Base-by-base conservation (phyloP, 2,329 filamentous ascomycete species). In the Lasiodiplodia sp. region DNA sequence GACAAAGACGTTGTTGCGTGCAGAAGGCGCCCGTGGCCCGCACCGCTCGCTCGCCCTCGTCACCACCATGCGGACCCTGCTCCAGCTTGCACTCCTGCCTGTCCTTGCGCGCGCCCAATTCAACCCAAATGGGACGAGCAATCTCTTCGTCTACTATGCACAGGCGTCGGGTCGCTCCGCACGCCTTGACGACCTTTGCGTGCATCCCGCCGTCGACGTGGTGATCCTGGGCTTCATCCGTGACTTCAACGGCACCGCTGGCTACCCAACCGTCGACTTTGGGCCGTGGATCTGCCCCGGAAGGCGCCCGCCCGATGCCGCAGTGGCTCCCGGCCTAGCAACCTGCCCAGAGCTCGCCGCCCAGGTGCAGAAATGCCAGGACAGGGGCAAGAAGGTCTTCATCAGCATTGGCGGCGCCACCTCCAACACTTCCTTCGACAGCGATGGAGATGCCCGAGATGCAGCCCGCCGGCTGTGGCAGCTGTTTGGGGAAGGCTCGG, bases 201-300 rank as follows among this genome's bases (percentile, higher is more conserved):
- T 12, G 44, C 47, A 67, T 6, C 38, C 38, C 7, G 25, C 18
- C 23, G 31, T 67, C 38, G 65, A 67, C 55, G 55, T 34, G 7
- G 40, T 67, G 38, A 60, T 67, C 40, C 65, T 67, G 2, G 65
- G 65, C 53, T 67, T 67, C 65, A 37, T 67, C 18, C 65, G 65
- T 11, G 55, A 56, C n/a, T 67, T 67, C 65, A 52, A 21, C 7
- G 53, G 21, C 44, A 60, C 53, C 1, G 55, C 53, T 12, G 55
- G 65, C 40, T 67, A 60, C 40, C 65, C 65, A 6, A 67, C 65
- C 4, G 28, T 67, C 16, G 65, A 67, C 28, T 58, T 67, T 38
- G 65, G 65, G 3, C 53, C 40, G 11, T 58, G 53, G 53, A 37
- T 60, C 16, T 67, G 65, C 28, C 38, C 53, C 7, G 65, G 21